phyloP scores from a whole-genome alignment of 176 grass and related monocot species.

The Musa itinerans region DNA sequence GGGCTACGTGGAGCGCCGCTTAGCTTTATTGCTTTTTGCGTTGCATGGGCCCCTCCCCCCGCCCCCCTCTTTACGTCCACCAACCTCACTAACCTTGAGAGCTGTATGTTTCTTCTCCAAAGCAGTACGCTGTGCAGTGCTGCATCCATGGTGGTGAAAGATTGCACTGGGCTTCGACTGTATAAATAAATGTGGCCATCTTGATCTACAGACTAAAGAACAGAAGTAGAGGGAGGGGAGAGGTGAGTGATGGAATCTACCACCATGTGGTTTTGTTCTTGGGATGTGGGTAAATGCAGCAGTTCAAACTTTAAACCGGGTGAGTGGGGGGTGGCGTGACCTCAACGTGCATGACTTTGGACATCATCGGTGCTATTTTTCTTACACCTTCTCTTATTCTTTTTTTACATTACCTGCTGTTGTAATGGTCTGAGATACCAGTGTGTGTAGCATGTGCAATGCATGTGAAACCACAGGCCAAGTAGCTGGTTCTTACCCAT shows the following conservation, averaged over 20 bases:
- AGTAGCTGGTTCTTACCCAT: not conserved
- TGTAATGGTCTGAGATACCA: not conserved
- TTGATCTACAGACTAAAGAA: too few species aligned
- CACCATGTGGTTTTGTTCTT: conserved; percentile 33
- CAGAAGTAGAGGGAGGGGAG: too few species aligned
- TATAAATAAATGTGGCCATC: too few species aligned
- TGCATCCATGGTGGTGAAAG: not conserved
- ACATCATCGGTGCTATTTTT: not conserved
- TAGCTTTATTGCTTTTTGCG: not conserved
- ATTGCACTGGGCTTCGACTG: too few species aligned
- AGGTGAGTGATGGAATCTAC: conserved; percentile 24
- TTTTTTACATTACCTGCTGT: too few species aligned
- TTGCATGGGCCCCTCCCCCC: not conserved
- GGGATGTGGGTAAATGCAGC: conserved; percentile 33
- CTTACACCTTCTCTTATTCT: not conserved
- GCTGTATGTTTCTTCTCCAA: too few species aligned
- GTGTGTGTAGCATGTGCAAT: not conserved
- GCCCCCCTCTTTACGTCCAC: too few species aligned
- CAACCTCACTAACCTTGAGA: not conserved
- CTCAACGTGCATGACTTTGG: conserved; percentile 11
- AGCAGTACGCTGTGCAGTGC: not conserved
- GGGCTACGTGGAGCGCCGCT: not conserved
- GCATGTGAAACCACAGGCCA: not conserved
- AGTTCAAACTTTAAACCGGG: not conserved
- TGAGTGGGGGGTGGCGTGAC: not conserved